These are phyloP conservation scores for Daldinia concentrica DNA, from an alignment of 495 filamentous ascomycete genomes.

Conservation along the genomic window DNA sequence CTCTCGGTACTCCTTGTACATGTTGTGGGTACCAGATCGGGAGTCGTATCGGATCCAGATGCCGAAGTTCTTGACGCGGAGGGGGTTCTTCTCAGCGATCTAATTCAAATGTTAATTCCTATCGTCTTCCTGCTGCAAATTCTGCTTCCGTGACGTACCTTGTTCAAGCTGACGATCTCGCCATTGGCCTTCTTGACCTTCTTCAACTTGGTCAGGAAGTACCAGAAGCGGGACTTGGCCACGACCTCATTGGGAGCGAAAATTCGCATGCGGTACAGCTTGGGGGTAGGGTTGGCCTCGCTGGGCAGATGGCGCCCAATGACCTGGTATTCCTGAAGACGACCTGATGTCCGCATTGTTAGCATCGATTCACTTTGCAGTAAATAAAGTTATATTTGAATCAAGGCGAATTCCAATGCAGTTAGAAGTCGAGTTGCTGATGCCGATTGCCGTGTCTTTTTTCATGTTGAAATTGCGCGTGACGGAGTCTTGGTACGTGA, in stretches of 20 bases:
- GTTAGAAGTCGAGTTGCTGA: background rate
- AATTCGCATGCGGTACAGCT: conserved; percentile 99
- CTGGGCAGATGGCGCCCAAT: conserved; percentile 98
- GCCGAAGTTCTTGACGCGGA: conserved; percentile 99
- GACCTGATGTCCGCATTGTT: conserved; percentile 68
- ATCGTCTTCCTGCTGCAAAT: background rate
- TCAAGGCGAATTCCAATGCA: background rate
- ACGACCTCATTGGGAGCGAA: conserved; percentile 97
- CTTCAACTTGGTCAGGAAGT: conserved; percentile 97
- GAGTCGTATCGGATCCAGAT: conserved; percentile 99
- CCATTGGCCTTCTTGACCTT: conserved; percentile 99
- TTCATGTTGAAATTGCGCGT: background rate
- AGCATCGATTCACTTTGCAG: conserved; percentile 11
- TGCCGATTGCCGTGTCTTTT: background rate
- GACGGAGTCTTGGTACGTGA: background rate
- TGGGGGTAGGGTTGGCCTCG: conserved; percentile 92
- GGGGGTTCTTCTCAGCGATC: conserved; percentile 98
- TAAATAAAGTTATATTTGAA: background rate
- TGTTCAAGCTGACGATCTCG: conserved; percentile 96
- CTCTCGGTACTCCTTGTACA: conserved; percentile 99
- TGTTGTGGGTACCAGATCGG: conserved; percentile 99
- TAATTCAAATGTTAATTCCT: conserved; percentile 49
- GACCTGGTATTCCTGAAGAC: conserved; percentile 99
- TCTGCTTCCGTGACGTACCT: conserved; percentile 67
- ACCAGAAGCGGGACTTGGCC: conserved; percentile 99